These are phyloP conservation scores for Pleurotus sapidus DNA, from an alignment of 768 basidiomycete genomes.

Conservation along the genomic window DNA sequence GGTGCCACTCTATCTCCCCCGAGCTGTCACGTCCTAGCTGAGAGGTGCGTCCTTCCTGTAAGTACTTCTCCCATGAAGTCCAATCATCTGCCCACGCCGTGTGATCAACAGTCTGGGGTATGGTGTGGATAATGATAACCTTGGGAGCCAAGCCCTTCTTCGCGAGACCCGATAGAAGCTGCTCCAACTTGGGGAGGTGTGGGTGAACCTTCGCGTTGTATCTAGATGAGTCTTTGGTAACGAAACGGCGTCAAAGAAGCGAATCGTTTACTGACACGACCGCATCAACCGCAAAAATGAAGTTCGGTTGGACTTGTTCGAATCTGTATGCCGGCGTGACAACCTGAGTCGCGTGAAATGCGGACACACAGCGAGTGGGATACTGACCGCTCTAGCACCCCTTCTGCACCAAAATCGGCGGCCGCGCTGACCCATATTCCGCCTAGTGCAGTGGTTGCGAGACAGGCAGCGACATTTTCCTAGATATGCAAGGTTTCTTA, in stretches of 20 bases:
- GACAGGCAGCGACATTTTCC: conserved; percentile 69
- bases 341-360: conserved; percentile 6
- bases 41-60: conserved; percentile 40
- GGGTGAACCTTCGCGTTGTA: conserved; percentile 72
- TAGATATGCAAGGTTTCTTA: conserved; percentile 17
- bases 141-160: conserved; percentile 36
- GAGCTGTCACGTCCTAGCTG: conserved; percentile 45
- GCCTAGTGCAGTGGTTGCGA: conserved; percentile 54
- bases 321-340: conserved; percentile 37
- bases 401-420: conserved; percentile 78
- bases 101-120: conserved; percentile 29
- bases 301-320: conserved; percentile 73
- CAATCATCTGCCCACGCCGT: conserved; percentile 44
- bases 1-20: conserved; percentile 64
- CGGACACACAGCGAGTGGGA: neutral
- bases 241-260: conserved; percentile 4
- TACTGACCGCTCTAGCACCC: conserved; percentile 66
- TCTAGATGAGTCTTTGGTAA: conserved; percentile 29
- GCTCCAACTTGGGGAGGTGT: conserved; percentile 61
- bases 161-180: conserved; percentile 50
- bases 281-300: conserved; percentile 72
- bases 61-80: conserved; percentile 53
- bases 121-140: conserved; percentile 56
- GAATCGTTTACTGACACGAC: conserved; percentile 48
- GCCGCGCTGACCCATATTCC: conserved; percentile 85